Base-by-base conservation (phyloP, 148 eudicot species). In the Nyssa sinensis region DNA sequence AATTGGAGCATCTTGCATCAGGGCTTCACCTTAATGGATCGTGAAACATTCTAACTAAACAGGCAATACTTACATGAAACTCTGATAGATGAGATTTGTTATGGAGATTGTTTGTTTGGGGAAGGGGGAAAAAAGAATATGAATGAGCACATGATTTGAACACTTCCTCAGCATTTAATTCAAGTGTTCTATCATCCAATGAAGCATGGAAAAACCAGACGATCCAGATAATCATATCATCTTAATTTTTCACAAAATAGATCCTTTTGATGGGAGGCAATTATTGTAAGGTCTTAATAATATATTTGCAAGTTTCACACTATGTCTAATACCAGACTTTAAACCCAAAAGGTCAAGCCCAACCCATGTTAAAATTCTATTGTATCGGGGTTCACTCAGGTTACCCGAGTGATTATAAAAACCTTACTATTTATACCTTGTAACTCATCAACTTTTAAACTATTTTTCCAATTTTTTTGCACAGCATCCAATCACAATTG, bases 191-290 rank as follows among this genome's bases (percentile, higher is more conserved):
- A 24, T 51, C 6, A 30, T 57, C 44, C 39, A 55, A 25, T 7
- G 16, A 34, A 61, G 27, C 51, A 71, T n/a, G 63, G 65, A 33
- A 25, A 71, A 59, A 30, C 16, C 64, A 14, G 65, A 57, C 24
- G 49, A 3, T n/a, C 29, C 61, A 71, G 60, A 58, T 32, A 0
- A 78, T 67, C 66, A 34, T 57, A 59, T 67, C 59, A 41, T 34
- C 64, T 31, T 5, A 64, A 47, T 73, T 47, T 44, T 31, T 34
- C 41, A 33, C 27, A 23, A 74, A 37, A n/a, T 25, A 24, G 29
- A 32, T 34, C 44, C 29, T 25, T 70, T 33, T 21, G 39, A 39
- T 16, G 28, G 44, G 23, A 64, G 30, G 34, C 7, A 7, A 4
- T 37, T 17, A 35, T 13, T 66, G 17, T 30, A 8, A n/a, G 5